Base-by-base conservation (phyloP, 2,329 filamentous ascomycete species). In the Alternaria brassicicola region DNA sequence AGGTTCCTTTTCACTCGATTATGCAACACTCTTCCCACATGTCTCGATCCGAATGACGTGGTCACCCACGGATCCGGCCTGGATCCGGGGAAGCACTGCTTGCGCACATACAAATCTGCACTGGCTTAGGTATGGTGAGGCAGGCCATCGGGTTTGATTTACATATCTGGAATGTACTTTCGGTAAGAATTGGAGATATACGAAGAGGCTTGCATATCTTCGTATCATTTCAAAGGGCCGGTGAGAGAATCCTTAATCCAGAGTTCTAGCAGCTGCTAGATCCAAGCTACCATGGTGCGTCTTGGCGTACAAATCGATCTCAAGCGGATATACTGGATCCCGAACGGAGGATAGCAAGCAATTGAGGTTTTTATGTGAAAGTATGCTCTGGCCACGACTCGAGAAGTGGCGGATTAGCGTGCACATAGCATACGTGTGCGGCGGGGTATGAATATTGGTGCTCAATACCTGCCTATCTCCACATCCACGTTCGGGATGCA, bases 1-100 rank as follows among this genome's bases (percentile, higher is more conserved):
- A 28, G 43, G 30, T 47, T 47, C 39, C 28, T 46, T 46, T 45
- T 19, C n/a, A 23, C 30, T 25, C 17, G 41, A 35, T 47, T 33
- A 36, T 46, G 39, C 39, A 52, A 15, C 41, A 17, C 42, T 38
- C 15, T 26, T 38, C 31, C 31, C 41, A 47, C 31, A 21, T 28
- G 41, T 53, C 25, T 26, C 41, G 41, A 30, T 46, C 30, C 48
- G 23, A 33, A 47, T 47, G 43, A 47, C 43, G 43, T 19, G 43
- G 43, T 33, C 19, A 15, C 30, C 43, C 43, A 47, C 19, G 17
- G 43, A 19, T 30, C 28, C 30, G 28, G 43, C 43, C 19, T n/a
- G 19, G 19, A 47, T 47, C 43, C 43, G 13, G 43, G 19, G 19
- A n/a, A 35, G 17, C 28, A 47, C 33, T 47, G 28, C 43, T 31